Evolutionary conservation across 2,329 filamentous ascomycete genomes (phyloP).

Genomic region (Dactylellina drechsleri): DNA sequence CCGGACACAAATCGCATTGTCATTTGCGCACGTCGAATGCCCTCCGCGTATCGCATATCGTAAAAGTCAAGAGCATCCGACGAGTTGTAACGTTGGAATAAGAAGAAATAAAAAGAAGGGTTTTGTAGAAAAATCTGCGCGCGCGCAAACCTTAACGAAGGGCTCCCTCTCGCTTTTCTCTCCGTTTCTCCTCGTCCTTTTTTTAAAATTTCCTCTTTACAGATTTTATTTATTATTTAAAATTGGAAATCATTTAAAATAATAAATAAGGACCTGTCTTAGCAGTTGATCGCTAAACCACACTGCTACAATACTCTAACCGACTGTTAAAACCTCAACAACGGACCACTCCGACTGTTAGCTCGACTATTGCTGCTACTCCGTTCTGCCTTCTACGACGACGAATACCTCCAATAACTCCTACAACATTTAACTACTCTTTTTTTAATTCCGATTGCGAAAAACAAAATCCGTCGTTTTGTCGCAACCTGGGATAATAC

Average conservation of each 20-base stretch:
- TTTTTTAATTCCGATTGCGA: background rate
- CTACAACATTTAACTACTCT: no score
- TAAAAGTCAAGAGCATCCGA: conserved; percentile 41
- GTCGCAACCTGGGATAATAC: conserved; percentile 26
- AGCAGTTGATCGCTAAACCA: no score
- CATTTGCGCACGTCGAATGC: conserved; percentile 14
- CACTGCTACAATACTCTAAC: background rate
- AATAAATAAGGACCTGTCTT: no score
- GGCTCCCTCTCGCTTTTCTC: background rate
- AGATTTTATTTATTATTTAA: no score
- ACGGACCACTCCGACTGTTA: background rate
- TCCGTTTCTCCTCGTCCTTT: no score
- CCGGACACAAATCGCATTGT: conserved; percentile 15
- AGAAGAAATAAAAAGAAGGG: conserved; percentile 24
- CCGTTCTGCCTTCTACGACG: no score
- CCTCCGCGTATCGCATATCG: conserved; percentile 33
- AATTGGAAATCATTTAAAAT: no score
- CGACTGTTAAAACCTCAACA: background rate
- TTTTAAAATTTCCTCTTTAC: no score
- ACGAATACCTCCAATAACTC: no score
- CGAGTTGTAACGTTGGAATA: conserved; percentile 5
- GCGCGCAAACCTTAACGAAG: conserved; percentile 31
- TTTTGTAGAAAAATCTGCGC: background rate
- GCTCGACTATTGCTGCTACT: no score
- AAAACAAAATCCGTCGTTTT: conserved; percentile 25